A percentile compares a stretch with the other conserved stretches of the same genome.
Evolutionary conservation across 805 yeast genomes (phyloP).

Genomic region (Sungouiozyma ichnusensis): DNA sequence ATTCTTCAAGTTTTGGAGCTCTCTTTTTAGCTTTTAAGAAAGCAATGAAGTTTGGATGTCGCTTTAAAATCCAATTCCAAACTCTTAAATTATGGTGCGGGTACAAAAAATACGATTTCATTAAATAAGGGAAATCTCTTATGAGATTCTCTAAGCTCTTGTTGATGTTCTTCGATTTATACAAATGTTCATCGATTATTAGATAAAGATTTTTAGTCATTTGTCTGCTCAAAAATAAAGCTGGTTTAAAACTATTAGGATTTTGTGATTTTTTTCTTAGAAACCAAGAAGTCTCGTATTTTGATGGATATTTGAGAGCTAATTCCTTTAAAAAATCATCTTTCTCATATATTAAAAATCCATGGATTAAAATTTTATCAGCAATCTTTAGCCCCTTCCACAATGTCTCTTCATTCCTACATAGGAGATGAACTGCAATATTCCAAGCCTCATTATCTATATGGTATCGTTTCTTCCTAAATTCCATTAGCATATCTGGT

Average conservation of each 20-base stretch:
- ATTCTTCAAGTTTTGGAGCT: not conserved
- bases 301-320: not conserved
- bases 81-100: conserved; percentile 13
- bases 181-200: conserved; percentile 17
- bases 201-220: conserved; percentile 3
- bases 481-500: conserved; percentile 12
- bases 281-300: conserved; percentile 12
- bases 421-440: conserved; percentile 20
- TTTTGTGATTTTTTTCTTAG: conserved; percentile 12
- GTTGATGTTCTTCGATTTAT: conserved; percentile 3
- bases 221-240: conserved; percentile 18
- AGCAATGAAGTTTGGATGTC: not conserved
- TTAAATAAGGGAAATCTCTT: conserved; percentile 24
- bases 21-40: not conserved
- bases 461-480: conserved; percentile 19
- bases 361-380: conserved; percentile 30
- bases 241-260: conserved; percentile 18
- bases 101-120: conserved; percentile 24
- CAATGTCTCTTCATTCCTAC: conserved; percentile 21
- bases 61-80: conserved; percentile 11
- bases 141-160: conserved; percentile 10
- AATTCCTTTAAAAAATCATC: conserved; percentile 13
- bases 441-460: conserved; percentile 28
- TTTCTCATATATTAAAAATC: conserved; percentile 26
- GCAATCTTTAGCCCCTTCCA: conserved; percentile 22